Evolutionary conservation across 768 basidiomycete species (phyloP).

Genomic region (Lentinula raphanica): DNA sequence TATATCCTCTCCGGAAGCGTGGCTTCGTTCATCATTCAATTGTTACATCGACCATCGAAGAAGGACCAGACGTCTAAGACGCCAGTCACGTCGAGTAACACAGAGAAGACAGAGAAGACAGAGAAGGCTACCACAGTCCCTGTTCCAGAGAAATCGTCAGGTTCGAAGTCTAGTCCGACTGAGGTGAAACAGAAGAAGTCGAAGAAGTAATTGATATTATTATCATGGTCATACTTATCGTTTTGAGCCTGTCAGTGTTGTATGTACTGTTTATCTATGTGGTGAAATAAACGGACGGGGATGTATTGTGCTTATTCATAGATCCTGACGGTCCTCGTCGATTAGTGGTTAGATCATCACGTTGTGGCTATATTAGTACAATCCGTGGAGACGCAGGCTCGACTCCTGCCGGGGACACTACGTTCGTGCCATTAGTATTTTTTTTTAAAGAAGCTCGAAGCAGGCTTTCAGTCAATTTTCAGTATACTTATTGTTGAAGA

Average conservation of each 20-base stretch:
- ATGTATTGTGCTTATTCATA: too few species aligned
- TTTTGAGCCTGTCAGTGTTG: not conserved
- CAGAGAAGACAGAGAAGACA: not conserved
- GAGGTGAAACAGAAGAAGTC: conserved; percentile 26
- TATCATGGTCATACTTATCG: not conserved
- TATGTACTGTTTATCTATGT: too few species aligned
- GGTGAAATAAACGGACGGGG: too few species aligned
- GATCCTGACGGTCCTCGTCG: not conserved
- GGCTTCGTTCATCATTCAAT: conserved; percentile 61
- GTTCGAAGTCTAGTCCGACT: conserved; percentile 8
- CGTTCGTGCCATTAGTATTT: too few species aligned
- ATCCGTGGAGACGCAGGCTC: not conserved
- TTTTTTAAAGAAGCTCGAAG: too few species aligned
- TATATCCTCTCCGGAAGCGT: conserved; percentile 59
- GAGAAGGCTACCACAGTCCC: not conserved
- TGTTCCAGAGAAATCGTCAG: not conserved
- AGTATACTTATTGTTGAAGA: too few species aligned
- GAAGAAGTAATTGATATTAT: conserved; percentile 23
- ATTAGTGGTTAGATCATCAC: not conserved
- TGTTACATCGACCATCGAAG: conserved; percentile 44
- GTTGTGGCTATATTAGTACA: not conserved
- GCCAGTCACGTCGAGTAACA: not conserved
- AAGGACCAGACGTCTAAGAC: not conserved
- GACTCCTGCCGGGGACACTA: not conserved
- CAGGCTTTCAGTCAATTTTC: too few species aligned